Base-by-base conservation (phyloP, 2,329 filamentous ascomycete species). In the Sodiomyces alkalinus region DNA sequence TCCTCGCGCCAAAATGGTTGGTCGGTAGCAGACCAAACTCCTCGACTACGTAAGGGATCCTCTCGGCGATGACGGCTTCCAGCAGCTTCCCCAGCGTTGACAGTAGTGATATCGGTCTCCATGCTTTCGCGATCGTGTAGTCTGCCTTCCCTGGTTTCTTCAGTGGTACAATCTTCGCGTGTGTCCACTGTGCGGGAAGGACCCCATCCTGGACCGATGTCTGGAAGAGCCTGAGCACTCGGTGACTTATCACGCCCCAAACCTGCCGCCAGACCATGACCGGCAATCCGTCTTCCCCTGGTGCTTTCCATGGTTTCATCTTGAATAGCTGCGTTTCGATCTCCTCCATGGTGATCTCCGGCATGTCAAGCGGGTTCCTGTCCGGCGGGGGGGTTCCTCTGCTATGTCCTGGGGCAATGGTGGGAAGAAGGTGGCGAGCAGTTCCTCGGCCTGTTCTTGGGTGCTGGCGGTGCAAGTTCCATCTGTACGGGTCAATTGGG, bases 131-230 rank as follows among this genome's bases (percentile, higher is more conserved):
- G 2, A 38, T 24, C 17, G 32, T 39, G 22, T 47, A 46, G 33
- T 47, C 39, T 6, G 15, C 33, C 27, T 46, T 45, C 14, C 32
- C 33, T 10, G 34, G 39, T 27, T 48, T 48, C 36, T 41, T 45
- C 2, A 49, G 34, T 9, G 40, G 43, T n/a, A 47, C 41, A 17
- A 46, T 46, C 22, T 43, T 46, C 6, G 41, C 26, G 11, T 32
- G 12, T 10, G 21, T 32, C 21, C n/a, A 28, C n/a, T 30, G n/a
- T 2, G 6, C 18, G 11, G 29, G 29, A n/a, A 30, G 24, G 5
- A 18, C 24, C 19, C 29, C 24, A 15, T 21, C 29, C n/a, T 31
- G 23, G 7, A 31, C 23, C 16, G 33, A 43, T n/a, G 25, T 20
- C 11, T 19, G 30, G 19, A 41, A 43, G 4, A 41, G 26, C 11